These are phyloP conservation scores for Raphanus sativus DNA, from an alignment of 345 rosid species.

Conservation along the genomic window DNA sequence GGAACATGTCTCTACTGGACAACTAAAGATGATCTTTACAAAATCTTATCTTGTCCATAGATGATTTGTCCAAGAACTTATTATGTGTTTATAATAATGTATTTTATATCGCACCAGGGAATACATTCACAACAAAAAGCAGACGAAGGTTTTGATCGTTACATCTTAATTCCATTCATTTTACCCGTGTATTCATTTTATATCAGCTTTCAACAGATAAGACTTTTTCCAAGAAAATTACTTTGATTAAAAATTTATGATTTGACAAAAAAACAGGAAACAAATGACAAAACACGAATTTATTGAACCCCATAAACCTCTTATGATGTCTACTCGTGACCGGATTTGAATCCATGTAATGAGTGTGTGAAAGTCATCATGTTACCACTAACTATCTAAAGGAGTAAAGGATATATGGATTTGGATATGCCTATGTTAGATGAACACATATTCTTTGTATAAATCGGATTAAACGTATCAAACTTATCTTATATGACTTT, in stretches of 20 bases:
- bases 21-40: constrained; percentile 27
- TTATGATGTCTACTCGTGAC: neutral
- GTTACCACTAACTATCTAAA: neutral
- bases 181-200: neutral
- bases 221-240: neutral
- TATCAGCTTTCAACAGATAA: neutral
- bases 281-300: neutral
- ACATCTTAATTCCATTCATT: neutral
- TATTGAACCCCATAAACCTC: neutral
- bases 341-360: neutral
- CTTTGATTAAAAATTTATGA: neutral
- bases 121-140: neutral
- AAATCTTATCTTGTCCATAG: constrained; percentile 30
- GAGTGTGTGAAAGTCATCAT: neutral
- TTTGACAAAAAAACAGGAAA: neutral
- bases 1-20: constrained; percentile 12
- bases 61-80: constrained; percentile 18
- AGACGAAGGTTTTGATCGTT: neutral
- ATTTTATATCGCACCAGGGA: neutral
- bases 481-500: neutral
- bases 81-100: neutral
- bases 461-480: neutral
- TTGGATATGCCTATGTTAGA: neutral
- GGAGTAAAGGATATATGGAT: neutral
- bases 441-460: neutral